Evolutionary conservation across 192 early-diverging fungal genomes (phyloP).

Genomic region (Entophlyctis luteolus): DNA sequence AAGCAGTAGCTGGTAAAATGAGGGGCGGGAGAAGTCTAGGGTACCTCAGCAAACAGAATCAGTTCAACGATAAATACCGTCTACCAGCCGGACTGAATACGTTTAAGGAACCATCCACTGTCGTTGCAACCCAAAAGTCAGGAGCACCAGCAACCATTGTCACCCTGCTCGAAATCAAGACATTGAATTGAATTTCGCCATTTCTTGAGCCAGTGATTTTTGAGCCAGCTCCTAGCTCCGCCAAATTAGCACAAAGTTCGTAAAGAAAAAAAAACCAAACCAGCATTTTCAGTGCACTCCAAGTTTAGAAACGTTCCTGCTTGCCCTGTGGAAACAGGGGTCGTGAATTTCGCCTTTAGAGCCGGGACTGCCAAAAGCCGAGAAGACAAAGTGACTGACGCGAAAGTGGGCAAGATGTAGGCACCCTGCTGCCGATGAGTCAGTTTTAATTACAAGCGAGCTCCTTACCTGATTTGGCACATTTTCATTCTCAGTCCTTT

Average conservation of each 20-base stretch:
- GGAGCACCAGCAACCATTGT: slow-evolving; percentile 60
- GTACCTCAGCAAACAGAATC: not conserved
- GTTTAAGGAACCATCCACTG: slow-evolving; percentile 63
- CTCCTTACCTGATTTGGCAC: slow-evolving; percentile 1
- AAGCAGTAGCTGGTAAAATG: slow-evolving; percentile 57
- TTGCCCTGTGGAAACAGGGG: not conserved
- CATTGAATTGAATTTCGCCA: slow-evolving; percentile 52
- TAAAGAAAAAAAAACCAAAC: too few species aligned
- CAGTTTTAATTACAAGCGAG: too few species aligned
- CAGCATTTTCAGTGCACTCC: slow-evolving; percentile 22
- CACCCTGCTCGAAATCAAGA: slow-evolving; percentile 54
- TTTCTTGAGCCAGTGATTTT: slow-evolving; percentile 52
- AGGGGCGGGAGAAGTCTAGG: slow-evolving; percentile 66
- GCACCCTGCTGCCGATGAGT: not conserved
- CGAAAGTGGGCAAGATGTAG: slow-evolving; percentile 11
- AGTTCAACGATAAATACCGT: slow-evolving; percentile 39
- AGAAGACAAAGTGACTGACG: slow-evolving; percentile 2
- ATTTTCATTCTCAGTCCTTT: not conserved
- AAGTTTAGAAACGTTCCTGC: slow-evolving; percentile 13
- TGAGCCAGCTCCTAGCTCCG: slow-evolving; percentile 11
- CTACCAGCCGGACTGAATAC: slow-evolving; percentile 67
- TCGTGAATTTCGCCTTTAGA: not conserved
- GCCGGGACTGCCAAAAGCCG: slow-evolving; percentile 8
- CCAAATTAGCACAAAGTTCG: too few species aligned
- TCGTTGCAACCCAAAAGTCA: slow-evolving; percentile 57